Conservation (phyloP, 257 asterid genomes). For the Plantago ovata region DNA sequence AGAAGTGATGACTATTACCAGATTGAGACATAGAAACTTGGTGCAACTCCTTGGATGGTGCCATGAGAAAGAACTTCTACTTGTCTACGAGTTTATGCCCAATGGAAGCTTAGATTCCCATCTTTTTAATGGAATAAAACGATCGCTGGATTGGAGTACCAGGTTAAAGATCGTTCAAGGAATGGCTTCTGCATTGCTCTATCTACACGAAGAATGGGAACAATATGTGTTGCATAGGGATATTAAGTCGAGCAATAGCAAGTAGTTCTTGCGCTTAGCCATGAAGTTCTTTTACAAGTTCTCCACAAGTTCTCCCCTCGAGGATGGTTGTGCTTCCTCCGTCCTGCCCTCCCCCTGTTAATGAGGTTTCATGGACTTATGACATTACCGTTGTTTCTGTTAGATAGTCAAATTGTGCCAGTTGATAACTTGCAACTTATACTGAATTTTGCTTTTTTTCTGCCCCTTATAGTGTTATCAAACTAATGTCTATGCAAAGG, state of each 20-base stretch:
- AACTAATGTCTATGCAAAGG: too few relatives aligned
- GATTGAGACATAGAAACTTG: constrained; percentile 24
- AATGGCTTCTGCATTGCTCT: constrained; percentile 20
- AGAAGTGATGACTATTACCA: constrained; percentile 31
- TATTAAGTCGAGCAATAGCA: constrained; percentile 36
- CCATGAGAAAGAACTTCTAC: constrained; percentile 29
- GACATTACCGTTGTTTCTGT: too few relatives aligned
- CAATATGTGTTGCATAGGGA: constrained; percentile 44
- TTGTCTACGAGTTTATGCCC: constrained; percentile 30
- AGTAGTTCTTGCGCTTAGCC: constrained; percentile 18
- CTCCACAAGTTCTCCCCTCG: too few relatives aligned
- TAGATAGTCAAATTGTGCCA: too few relatives aligned
- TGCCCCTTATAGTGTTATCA: too few relatives aligned
- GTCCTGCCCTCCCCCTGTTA: too few relatives aligned
- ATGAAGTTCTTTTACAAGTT: constrained; percentile 15
- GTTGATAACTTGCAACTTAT: too few relatives aligned
- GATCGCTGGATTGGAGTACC: constrained; percentile 13
- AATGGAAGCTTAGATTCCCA: constrained; percentile 31
- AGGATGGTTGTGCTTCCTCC: too few relatives aligned
- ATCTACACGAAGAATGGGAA: constrained; percentile 40
- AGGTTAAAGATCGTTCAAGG: constrained; percentile 15
- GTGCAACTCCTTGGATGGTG: constrained; percentile 38
- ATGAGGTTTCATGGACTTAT: too few relatives aligned
- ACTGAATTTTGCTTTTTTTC: too few relatives aligned
- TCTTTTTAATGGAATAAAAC: constrained; percentile 13